A percentile compares a stretch with the other conserved stretches of the same genome.
Evolutionary conservation across 495 filamentous ascomycete genomes (phyloP).

Genomic region (Mycothermus thermophilus): DNA sequence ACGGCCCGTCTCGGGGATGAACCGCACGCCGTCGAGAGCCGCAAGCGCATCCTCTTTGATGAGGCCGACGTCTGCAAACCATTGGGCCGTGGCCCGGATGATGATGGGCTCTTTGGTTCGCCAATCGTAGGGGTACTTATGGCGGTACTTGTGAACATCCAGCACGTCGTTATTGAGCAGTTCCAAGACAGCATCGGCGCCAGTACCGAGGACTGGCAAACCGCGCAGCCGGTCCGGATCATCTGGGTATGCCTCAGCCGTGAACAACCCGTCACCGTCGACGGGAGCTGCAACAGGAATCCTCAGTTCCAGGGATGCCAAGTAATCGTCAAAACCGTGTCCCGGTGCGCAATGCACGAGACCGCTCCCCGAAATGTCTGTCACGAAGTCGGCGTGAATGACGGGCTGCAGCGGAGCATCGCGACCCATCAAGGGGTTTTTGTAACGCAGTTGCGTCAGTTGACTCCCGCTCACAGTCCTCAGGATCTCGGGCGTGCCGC

Average conservation of each 20-base stretch:
- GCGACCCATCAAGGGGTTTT: slow-evolving; percentile 45
- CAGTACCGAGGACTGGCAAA: slow-evolving; percentile 36
- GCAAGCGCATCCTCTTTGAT: slow-evolving; percentile 61
- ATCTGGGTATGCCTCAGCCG: slow-evolving; percentile 53
- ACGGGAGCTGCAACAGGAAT: slow-evolving; percentile 68
- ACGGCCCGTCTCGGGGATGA: slow-evolving; percentile 60
- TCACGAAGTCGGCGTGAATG: slow-evolving; percentile 74
- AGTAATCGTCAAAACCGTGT: slow-evolving; percentile 93
- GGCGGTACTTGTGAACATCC: slow-evolving; percentile 50
- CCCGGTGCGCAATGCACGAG: slow-evolving; percentile 90
- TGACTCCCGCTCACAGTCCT: slow-evolving; percentile 49
- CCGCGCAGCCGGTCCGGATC: slow-evolving; percentile 43
- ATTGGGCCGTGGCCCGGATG: slow-evolving; percentile 83
- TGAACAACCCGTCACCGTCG: slow-evolving; percentile 68
- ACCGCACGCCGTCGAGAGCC: slow-evolving; percentile 56
- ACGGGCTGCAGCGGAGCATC: slow-evolving; percentile 46
- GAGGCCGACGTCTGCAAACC: slow-evolving; percentile 82
- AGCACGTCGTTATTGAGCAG: slow-evolving; percentile 49
- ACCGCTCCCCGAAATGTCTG: slow-evolving; percentile 73
- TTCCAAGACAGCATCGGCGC: slow-evolving; percentile 53
- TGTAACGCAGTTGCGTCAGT: slow-evolving; percentile 51
- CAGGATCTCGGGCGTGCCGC: slow-evolving; percentile 31
- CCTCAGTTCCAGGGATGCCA: slow-evolving; percentile 51
- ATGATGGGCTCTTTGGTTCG: slow-evolving; percentile 85
- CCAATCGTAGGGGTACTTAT: slow-evolving; percentile 98